Percentiles rank a stretch among this genome's conserved stretches.
phyloP scores from a whole-genome alignment of 2,329 filamentous ascomycete species.

The Exophiala alcalophila region DNA sequence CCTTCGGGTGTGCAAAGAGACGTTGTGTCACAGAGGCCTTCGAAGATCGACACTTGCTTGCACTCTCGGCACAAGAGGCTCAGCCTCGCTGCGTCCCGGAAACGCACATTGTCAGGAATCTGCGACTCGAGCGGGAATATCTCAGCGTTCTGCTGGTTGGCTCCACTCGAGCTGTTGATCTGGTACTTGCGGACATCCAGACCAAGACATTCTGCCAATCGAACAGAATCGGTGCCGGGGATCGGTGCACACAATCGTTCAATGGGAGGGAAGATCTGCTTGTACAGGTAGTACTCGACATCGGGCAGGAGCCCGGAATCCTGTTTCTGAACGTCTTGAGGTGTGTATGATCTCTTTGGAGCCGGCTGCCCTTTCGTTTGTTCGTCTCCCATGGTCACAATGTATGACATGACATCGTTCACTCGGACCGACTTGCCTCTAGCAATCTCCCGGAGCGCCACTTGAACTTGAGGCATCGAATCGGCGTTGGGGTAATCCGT shows the following conservation, averaged over 20 bases:
- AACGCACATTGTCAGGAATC: conserved; percentile 86
- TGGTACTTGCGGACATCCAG: conserved; percentile 87
- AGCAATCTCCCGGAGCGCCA: conserved; percentile 82
- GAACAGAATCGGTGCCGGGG: conserved; percentile 81
- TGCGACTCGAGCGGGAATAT: conserved; percentile 92
- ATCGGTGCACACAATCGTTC: conserved; percentile 97
- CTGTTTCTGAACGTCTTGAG: conserved; percentile 76
- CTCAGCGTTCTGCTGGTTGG: conserved; percentile 59
- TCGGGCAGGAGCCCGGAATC: conserved; percentile 77
- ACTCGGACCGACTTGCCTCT: conserved; percentile 84
- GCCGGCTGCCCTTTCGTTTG: conserved; percentile 61
- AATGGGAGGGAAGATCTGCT: conserved; percentile 96
- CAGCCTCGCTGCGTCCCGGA: conserved; percentile 74
- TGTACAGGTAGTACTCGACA: conserved; percentile 96
- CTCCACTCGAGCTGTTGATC: conserved; percentile 58
- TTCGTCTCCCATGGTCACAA: conserved; percentile 70
- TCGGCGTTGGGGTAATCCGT: conserved; percentile 92
- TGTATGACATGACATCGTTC: conserved; percentile 94
- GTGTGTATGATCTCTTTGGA: conserved; percentile 84
- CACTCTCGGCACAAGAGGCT: conserved; percentile 78
- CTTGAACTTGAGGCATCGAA: conserved; percentile 95
- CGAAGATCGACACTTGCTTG: conserved; percentile 68
- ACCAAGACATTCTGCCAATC: conserved; percentile 88
- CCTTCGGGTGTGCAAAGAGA: conserved; percentile 69
- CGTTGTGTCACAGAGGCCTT: conserved; percentile 64